Evolutionary conservation across 2,329 filamentous ascomycete genomes (phyloP).

Genomic region (Rutstroemia sydowiana): DNA sequence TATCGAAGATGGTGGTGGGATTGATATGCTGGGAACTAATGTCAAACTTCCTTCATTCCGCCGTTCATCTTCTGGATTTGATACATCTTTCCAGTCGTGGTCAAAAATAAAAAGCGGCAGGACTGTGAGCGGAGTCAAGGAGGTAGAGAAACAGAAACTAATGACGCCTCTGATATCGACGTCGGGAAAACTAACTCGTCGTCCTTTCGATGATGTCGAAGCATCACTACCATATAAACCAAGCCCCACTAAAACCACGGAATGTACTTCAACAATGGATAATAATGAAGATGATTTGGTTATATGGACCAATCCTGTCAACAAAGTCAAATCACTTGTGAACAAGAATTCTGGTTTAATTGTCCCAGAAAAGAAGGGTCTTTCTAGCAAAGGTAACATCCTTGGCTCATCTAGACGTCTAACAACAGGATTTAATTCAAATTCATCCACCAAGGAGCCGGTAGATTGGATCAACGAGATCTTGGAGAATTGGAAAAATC

Average conservation of each 20-base stretch:
- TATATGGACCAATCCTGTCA: constrained; percentile 55
- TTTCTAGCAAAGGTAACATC: neutral
- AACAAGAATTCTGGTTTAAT: constrained; percentile 49
- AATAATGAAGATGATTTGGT: constrained; percentile 34
- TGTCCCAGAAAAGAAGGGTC: constrained; percentile 22
- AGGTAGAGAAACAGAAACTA: too few species aligned
- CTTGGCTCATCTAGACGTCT: neutral
- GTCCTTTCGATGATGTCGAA: constrained; percentile 37
- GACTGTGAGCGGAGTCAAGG: too few species aligned
- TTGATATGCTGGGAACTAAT: constrained; percentile 19
- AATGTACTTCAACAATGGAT: neutral
- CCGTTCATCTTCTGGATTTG: constrained; percentile 8
- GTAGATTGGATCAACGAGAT: constrained; percentile 53
- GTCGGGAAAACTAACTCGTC: constrained; percentile 36
- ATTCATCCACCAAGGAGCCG: constrained; percentile 25
- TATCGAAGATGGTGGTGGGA: neutral
- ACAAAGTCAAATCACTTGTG: constrained; percentile 43
- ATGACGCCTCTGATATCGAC: constrained; percentile 33
- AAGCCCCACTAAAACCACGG: too few species aligned
- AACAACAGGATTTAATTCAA: neutral
- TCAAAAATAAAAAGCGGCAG: constrained; percentile 32
- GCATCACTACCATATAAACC: neutral
- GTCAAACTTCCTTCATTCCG: constrained; percentile 23
- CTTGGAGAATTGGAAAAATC: constrained; percentile 64
- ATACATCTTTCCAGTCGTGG: constrained; percentile 33